These are phyloP conservation scores for Solanum arcanum DNA, from an alignment of 257 asterid genomes.

Conservation along the genomic window DNA sequence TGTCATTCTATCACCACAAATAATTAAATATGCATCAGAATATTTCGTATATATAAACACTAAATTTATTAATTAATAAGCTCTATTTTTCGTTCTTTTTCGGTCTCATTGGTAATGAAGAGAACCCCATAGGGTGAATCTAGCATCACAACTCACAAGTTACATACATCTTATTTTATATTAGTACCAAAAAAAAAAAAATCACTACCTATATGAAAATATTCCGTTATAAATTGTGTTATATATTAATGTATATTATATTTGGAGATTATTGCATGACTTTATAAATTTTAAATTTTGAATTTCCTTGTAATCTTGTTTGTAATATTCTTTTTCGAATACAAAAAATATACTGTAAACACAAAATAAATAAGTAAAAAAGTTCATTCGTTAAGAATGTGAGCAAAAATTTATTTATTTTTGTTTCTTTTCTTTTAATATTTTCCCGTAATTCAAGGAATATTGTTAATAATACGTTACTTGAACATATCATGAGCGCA, in stretches of 20 bases:
- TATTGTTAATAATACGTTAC: too few relatives aligned
- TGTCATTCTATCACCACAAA: not conserved
- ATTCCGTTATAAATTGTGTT: not conserved
- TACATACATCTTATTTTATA: not conserved
- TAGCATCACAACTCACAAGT: not conserved
- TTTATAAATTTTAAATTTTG: not conserved
- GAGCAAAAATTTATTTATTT: not conserved
- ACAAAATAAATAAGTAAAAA: not conserved
- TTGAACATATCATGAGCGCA: too few relatives aligned
- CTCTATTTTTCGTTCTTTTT: not conserved
- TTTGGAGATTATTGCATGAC: not conserved
- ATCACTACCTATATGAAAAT: not conserved
- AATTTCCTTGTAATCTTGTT: not conserved
- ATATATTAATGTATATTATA: not conserved
- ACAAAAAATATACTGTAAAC: too few relatives aligned
- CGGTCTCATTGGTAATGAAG: not conserved
- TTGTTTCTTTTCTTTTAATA: too few relatives aligned
- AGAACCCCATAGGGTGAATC: not conserved
- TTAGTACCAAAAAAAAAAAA: not conserved
- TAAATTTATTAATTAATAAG: not conserved
- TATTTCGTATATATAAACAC: not conserved
- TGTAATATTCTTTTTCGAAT: too few relatives aligned
- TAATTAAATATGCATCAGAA: not conserved
- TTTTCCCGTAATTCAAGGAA: accelerated
- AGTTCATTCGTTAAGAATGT: too few relatives aligned